Conservation (phyloP, 2,329 filamentous ascomycete genomes). For the Shiraia sp. region DNA sequence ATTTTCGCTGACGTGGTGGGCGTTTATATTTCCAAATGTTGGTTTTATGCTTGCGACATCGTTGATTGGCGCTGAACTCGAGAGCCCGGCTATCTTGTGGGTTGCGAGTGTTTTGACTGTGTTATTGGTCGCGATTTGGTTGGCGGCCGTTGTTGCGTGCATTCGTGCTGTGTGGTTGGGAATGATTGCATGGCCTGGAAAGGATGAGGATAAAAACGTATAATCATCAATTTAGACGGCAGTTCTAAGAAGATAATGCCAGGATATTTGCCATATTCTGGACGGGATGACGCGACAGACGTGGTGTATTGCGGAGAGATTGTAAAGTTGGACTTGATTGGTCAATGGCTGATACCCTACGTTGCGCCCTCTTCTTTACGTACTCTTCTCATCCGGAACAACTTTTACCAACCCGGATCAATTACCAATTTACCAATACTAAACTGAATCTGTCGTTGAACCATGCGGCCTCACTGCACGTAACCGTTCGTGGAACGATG, state of each 20-base stretch:
- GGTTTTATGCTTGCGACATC: slow-evolving; percentile 45
- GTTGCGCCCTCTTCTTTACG: too few relatives aligned
- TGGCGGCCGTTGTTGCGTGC: slow-evolving; percentile 54
- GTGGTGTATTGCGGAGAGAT: too few relatives aligned
- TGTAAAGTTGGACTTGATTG: too few relatives aligned
- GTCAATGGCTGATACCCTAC: background rate
- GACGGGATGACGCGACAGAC: too few relatives aligned
- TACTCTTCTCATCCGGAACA: too few relatives aligned
- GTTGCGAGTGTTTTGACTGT: slow-evolving; percentile 54
- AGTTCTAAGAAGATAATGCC: too few relatives aligned
- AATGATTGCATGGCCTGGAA: slow-evolving; percentile 59
- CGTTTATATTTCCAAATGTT: slow-evolving; percentile 52
- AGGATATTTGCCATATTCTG: too few relatives aligned
- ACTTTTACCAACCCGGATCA: too few relatives aligned
- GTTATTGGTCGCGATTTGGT: slow-evolving; percentile 55
- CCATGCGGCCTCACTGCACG: too few relatives aligned
- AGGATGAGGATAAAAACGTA: slow-evolving; percentile 31
- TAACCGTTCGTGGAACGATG: too few relatives aligned
- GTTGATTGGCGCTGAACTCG: slow-evolving; percentile 36
- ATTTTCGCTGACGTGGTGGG: slow-evolving; percentile 64
- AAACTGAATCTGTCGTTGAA: too few relatives aligned
- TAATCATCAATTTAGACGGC: background rate
- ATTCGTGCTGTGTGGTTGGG: slow-evolving; percentile 54
- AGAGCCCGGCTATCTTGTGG: slow-evolving; percentile 39
- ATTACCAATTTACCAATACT: too few relatives aligned